phyloP scores from a whole-genome alignment of 75 land plant species.

The Pseudotsuga menziesii region DNA sequence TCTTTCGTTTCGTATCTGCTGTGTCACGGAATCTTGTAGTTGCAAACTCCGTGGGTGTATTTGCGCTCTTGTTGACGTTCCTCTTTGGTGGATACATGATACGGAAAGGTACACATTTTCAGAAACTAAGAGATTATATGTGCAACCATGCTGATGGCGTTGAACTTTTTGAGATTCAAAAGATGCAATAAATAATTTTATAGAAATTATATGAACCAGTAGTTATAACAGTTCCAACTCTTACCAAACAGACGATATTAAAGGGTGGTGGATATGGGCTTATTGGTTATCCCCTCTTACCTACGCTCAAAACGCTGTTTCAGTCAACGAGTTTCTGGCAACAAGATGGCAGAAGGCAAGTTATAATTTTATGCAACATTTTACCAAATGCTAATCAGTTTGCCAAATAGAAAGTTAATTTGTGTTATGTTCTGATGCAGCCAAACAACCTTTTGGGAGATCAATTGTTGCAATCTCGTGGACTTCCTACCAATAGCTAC shows the following conservation, averaged over 20 bases:
- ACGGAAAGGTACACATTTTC: slow-evolving; percentile 11
- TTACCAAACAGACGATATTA: slow-evolving; percentile 11
- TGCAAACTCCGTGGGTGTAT: slow-evolving; percentile 23
- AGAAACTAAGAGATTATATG: too few species aligned
- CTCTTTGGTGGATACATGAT: slow-evolving; percentile 32
- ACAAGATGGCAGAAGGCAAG: slow-evolving; percentile 21
- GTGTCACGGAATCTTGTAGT: slow-evolving; percentile 22
- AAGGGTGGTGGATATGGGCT: slow-evolving; percentile 36
- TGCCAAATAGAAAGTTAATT: neutral
- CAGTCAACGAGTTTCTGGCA: slow-evolving; percentile 33
- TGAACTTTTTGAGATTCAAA: too few species aligned
- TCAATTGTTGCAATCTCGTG: slow-evolving; percentile 11
- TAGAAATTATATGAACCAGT: too few species aligned
- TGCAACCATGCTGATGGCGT: too few species aligned
- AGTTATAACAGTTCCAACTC: too few species aligned
- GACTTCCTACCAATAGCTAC: slow-evolving; percentile 19
- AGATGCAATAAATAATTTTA: too few species aligned
- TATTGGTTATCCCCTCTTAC: slow-evolving; percentile 33
- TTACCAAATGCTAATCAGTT: too few species aligned
- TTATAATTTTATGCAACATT: too few species aligned
- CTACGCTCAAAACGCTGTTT: slow-evolving; percentile 27
- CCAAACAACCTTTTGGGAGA: slow-evolving; percentile 11
- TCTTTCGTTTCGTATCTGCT: slow-evolving; percentile 27
- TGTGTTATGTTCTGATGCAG: neutral
- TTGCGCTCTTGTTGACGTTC: slow-evolving; percentile 13